Evolutionary conservation across 1,284 basidiomycete genomes (phyloP).

Genomic region (Flammula alnicola): DNA sequence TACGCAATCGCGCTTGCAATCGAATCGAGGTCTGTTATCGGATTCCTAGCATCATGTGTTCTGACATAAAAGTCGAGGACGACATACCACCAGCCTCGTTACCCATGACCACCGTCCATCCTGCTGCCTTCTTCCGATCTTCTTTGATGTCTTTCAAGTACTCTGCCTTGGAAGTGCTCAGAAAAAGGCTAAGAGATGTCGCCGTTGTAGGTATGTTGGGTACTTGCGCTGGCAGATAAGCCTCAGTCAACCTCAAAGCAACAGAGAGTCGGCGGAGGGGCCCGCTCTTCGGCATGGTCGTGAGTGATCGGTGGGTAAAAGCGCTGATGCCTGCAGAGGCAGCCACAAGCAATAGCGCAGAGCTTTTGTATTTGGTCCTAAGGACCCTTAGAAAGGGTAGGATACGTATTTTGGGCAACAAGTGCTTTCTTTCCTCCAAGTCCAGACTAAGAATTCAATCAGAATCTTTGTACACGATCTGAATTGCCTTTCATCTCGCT

Average conservation of each 20-base stretch:
- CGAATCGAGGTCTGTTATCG: slow-evolving; percentile 79
- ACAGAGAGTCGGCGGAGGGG: slow-evolving; percentile 39
- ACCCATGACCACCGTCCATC: slow-evolving; percentile 86
- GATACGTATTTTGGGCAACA: slow-evolving; percentile 20
- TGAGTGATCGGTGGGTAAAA: slow-evolving; percentile 7
- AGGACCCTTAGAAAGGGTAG: slow-evolving; percentile 8
- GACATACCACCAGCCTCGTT: slow-evolving; percentile 89
- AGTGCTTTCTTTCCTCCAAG: no score
- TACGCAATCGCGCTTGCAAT: slow-evolving; percentile 84
- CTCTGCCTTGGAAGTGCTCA: slow-evolving; percentile 40
- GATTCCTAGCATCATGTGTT: slow-evolving; percentile 1
- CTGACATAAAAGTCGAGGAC: slow-evolving; percentile 15
- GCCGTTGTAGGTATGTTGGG: slow-evolving; percentile 20
- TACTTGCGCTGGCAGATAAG: slow-evolving; percentile 24
- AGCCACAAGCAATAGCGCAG: slow-evolving; percentile 2
- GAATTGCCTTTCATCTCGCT: no score
- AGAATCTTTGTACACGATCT: no score
- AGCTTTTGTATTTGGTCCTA: slow-evolving; percentile 13
- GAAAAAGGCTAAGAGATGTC: slow-evolving; percentile 40
- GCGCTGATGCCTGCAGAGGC: slow-evolving; percentile 10
- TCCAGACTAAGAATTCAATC: no score
- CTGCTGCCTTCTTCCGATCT: slow-evolving; percentile 34
- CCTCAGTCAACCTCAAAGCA: slow-evolving; percentile 31
- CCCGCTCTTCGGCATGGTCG: slow-evolving; percentile 26
- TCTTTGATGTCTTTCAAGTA: slow-evolving; percentile 44